Base-by-base conservation (phyloP, 305 asterid genomes). In the Fraxinus angustifolia region DNA sequence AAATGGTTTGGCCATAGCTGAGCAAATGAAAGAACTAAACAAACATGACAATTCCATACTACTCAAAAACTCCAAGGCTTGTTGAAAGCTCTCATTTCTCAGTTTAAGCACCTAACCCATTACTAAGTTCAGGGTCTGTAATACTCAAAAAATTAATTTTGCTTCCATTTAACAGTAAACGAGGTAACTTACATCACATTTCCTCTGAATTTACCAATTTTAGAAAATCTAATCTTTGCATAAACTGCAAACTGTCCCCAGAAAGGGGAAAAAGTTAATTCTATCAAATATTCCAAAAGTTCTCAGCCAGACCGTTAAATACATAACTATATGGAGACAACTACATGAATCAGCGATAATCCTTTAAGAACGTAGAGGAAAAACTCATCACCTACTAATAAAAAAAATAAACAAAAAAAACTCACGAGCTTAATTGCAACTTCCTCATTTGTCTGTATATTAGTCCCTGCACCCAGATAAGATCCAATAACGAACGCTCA, bases 401-500 rank as follows among this genome's bases (percentile, higher is more conserved):
- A 58, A 19, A 4, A 17, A 58, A 40, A 40, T 1, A 40, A 40
- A 40, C 12, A 6, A 17, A 17, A 56, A 60, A 60, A 7, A 90
- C 97, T 89, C 83, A 91, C 97, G 56, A 92, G 90, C 91, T 92
- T 92, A 85, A 92, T 91, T 73, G 97, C 97, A 42, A 92, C 92
- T 65, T 92, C 95, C 82, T 92, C 97, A 79, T 90, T 92, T 75
- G 93, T 91, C 85, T 89, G 94, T 50, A 84, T 85, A 86, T 92
- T 84, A 7, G 94, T 92, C 81, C 95, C 97, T 91, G 90, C 58
- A 84, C 74, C 80, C 80, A 67, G 38, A 81, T 76, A 79, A 5
- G 82, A 76, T 73, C 72, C 77, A 70, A 79, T 45, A 78, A 82
- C 71, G 16, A 89, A 34, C 81, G 78, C 74, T 38, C 33, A 78